Conservation (phyloP, 495 filamentous ascomycete species). For the Xylaria longipes region DNA sequence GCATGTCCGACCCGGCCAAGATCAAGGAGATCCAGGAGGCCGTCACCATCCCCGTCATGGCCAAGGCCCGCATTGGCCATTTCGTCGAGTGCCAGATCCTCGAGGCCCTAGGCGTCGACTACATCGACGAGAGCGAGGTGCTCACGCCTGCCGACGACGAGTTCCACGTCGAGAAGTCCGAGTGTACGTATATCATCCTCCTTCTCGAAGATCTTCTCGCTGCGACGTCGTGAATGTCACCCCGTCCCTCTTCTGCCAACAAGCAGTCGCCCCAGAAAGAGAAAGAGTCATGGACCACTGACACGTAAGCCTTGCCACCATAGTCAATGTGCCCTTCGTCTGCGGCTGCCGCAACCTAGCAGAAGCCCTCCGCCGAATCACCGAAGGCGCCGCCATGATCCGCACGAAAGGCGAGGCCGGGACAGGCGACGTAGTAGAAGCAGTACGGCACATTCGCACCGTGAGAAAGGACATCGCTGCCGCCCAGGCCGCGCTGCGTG, state of each 20-base stretch:
- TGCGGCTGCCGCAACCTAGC: conserved; percentile 96
- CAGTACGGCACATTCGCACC: conserved; percentile 93
- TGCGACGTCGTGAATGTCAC: neutral
- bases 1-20: conserved; percentile 96
- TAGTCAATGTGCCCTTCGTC: conserved; percentile 83
- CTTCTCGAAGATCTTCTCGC: neutral
- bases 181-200: conserved; percentile 43
- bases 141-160: conserved; percentile 90
- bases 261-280: neutral
- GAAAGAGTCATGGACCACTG: neutral
- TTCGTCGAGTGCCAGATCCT: conserved; percentile 99
- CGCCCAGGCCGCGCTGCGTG: conserved; percentile 66
- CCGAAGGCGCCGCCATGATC: conserved; percentile 98
- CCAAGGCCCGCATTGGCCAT: conserved; percentile 97
- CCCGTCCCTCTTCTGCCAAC: neutral
- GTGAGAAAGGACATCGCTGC: conserved; percentile 83
- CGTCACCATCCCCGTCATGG: conserved; percentile 99
- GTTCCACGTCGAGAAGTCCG: conserved; percentile 89
- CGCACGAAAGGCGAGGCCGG: conserved; percentile 98
- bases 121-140: conserved; percentile 97
- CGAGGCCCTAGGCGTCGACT: conserved; percentile 92
- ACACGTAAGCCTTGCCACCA: neutral
- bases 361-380: conserved; percentile 90
- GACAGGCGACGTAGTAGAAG: conserved; percentile 97
- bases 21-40: conserved; percentile 96